Evolutionary conservation across 306 rosid genomes (phyloP).

Genomic region (Ochetophila trinervis): DNA sequence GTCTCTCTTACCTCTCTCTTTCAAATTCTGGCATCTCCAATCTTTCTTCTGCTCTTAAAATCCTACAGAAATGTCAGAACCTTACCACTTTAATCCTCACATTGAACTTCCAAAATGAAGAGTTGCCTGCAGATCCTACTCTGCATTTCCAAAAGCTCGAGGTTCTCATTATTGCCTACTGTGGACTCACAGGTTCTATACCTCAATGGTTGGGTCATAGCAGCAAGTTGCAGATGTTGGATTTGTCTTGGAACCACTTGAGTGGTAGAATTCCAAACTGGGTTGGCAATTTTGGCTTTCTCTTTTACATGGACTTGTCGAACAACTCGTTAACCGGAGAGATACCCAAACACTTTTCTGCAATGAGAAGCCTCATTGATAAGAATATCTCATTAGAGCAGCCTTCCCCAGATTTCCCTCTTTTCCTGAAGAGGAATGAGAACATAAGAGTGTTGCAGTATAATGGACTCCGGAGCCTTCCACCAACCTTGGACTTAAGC

Average conservation of each 20-base stretch:
- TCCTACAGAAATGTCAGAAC: conserved; percentile 35
- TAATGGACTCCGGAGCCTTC: conserved; percentile 37
- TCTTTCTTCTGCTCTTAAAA: not conserved
- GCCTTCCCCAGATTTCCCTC: conserved; percentile 30
- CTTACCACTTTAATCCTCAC: conserved; percentile 40
- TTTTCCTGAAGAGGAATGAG: conserved; percentile 26
- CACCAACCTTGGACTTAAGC: conserved; percentile 38
- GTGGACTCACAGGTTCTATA: conserved; percentile 39
- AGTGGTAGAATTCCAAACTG: no score
- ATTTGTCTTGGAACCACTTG: no score
- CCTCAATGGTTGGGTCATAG: no score
- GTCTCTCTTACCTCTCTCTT: no score
- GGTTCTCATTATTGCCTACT: conserved; percentile 35
- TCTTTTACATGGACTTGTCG: no score
- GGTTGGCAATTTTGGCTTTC: no score
- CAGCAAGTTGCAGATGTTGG: no score
- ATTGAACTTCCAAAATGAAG: conserved; percentile 37
- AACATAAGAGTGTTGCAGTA: conserved; percentile 34
- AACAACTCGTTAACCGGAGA: no score
- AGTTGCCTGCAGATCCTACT: conserved; percentile 24
- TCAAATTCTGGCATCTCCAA: no score
- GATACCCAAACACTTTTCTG: no score
- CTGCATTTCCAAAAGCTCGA: conserved; percentile 30
- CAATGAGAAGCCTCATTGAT: conserved; percentile 17
- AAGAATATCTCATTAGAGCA: conserved; percentile 13